Evolutionary conservation across 2,329 filamentous ascomycete species (phyloP).

Genomic region (Talaromyces piceae): DNA sequence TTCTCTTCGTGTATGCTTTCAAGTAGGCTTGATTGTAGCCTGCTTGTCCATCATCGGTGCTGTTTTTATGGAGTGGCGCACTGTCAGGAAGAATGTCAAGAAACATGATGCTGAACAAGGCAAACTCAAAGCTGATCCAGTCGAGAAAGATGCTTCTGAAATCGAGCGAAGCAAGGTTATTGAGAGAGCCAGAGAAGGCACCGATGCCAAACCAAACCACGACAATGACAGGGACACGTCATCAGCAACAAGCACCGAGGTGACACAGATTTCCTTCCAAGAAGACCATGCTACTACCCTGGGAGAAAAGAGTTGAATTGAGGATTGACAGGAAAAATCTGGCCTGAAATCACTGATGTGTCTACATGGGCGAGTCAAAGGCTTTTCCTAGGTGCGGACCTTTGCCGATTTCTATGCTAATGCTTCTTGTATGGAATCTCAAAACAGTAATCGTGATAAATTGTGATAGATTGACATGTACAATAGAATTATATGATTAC

Average conservation of each 20-base stretch:
- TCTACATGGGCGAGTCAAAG: background rate
- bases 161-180: background rate
- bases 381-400: too few species aligned
- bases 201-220: background rate
- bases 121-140: background rate
- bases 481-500: too few species aligned
- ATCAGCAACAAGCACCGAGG: background rate
- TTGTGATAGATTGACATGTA: background rate
- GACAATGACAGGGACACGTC: background rate
- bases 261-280: background rate
- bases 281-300: background rate
- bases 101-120: background rate
- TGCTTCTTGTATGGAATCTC: background rate
- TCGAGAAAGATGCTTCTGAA: background rate
- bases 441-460: background rate
- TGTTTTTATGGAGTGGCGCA: conserved; percentile 4
- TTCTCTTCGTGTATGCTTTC: background rate
- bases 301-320: background rate
- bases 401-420: background rate
- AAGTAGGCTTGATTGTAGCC: conserved; percentile 2
- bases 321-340: background rate
- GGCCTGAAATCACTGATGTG: background rate
- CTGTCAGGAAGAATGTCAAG: conserved; percentile 1
- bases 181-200: background rate
- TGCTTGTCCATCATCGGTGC: conserved; percentile 1